These are phyloP conservation scores for Rubia tinctorum DNA, from an alignment of 305 asterid genomes.

Conservation along the genomic window DNA sequence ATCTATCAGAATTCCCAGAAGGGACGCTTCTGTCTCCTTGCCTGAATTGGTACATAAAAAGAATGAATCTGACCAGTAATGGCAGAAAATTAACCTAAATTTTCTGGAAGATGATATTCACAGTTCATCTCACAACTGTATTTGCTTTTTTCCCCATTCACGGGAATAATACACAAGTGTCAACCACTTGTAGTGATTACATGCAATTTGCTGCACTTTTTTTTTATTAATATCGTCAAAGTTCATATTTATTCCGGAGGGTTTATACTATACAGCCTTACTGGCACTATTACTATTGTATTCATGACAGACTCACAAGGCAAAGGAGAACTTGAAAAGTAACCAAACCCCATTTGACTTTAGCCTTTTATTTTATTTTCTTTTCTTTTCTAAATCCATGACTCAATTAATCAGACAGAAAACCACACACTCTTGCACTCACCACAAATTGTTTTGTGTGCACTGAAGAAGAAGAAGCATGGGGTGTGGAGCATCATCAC, in stretches of 20 bases:
- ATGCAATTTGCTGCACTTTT: conserved; percentile 6
- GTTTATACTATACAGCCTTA: not conserved
- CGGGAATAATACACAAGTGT: conserved; percentile 50
- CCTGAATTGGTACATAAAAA: not conserved
- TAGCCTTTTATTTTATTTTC: not conserved
- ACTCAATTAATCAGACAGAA: conserved; percentile 9
- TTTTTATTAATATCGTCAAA: conserved; percentile 11
- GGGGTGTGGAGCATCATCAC: conserved; percentile 90
- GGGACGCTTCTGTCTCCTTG: not conserved
- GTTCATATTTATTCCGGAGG: conserved; percentile 11
- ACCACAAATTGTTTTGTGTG: conserved; percentile 11
- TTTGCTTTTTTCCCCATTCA: conserved; percentile 33
- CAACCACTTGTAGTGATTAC: conserved; percentile 31
- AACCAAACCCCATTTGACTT: conserved; percentile 14
- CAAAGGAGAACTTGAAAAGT: conserved; percentile 13
- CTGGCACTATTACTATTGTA: conserved; percentile 6
- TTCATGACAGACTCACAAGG: conserved; percentile 6
- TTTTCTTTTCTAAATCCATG: not conserved
- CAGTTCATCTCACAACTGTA: not conserved
- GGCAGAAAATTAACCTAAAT: not conserved
- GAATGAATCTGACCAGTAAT: not conserved
- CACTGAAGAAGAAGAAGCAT: conserved; percentile 28
- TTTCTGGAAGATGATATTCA: conserved; percentile 6
- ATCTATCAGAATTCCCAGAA: no score
- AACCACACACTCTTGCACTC: not conserved